phyloP scores from a whole-genome alignment of 441 rosid genomes.

The Aleurites moluccanus region DNA sequence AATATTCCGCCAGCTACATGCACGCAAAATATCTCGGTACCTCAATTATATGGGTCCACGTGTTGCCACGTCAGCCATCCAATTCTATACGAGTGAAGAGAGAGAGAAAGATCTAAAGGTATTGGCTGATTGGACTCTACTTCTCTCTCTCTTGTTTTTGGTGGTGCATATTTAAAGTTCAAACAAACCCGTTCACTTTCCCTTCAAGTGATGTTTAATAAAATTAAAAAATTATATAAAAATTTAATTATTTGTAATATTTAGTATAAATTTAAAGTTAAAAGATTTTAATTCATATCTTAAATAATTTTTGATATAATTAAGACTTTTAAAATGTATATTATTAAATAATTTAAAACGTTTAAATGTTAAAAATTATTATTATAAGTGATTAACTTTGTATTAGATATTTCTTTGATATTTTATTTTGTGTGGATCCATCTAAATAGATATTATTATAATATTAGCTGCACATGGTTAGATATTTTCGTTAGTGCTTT shows the following conservation, averaged over 20 bases:
- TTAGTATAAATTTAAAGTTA: too few species aligned
- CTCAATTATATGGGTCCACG: constrained; percentile 26
- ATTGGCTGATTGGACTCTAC: not conserved
- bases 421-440: not conserved
- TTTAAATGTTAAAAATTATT: too few species aligned
- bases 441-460: not conserved
- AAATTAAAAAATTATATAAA: too few species aligned
- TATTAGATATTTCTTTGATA: constrained; percentile 23
- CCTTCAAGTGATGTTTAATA: too few species aligned
- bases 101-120: not conserved
- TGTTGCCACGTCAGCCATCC: constrained; percentile 34
- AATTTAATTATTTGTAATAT: too few species aligned
- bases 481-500: constrained; percentile 31
- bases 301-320: too few species aligned
- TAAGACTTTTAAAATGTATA: too few species aligned
- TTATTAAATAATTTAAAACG: too few species aligned
- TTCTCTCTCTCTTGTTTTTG: not conserved
- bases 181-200: not conserved
- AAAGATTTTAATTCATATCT: too few species aligned
- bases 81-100: not conserved
- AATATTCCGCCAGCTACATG: not conserved
- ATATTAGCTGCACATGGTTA: constrained; percentile 13
- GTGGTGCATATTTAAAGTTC: constrained; percentile 23
- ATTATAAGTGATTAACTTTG: too few species aligned
- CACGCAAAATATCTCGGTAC: constrained; percentile 32